Base-by-base conservation (phyloP, 1,284 basidiomycete species). In the Hypsizygus ulmarius region DNA sequence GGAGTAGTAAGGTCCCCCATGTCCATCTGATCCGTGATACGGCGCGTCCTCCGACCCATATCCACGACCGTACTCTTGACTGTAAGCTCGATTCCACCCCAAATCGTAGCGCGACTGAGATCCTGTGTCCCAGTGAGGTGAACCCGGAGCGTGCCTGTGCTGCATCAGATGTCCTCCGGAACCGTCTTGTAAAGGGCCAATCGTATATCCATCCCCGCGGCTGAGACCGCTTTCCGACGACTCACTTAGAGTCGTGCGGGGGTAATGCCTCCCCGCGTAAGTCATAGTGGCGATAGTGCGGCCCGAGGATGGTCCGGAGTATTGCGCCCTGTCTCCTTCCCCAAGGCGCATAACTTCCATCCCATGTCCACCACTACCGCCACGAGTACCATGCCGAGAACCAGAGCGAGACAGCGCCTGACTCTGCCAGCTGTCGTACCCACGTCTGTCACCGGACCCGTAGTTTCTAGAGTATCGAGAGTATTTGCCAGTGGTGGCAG, bases 311-410 rank as follows among this genome's bases (percentile, higher is more conserved):
- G 39, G 21, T 12, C 15, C 19, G 27, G 39, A 27, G 16, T 40
- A 40, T 27, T 16, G 39, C 16, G 39, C 15, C 10, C 25, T 40
- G 29, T 19, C 29, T 28, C n/a, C 16, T 18, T 3, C 25, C 39
- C 39, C 39, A 28, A 40, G 21, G 25, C 39, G 39, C 27, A 40
- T 21, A 15, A 40, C 39, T 27, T 40, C 39, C 21, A 40, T 25
- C 27, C 27, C 39, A 40, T 15, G 12, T 27, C 29, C 39, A 16
- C 15, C 6, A 12, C 29, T 21, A 14, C 25, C 39, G n/a, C n/a
- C n/a, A n/a, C n/a, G n/a, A n/a, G n/a, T n/a, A n/a, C n/a, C n/a
- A n/a, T n/a, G n/a, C n/a, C n/a, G n/a, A 25, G 21, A 25, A 25
- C 21, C 21, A 25, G 30, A 32, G 30, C 21, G 21, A 3, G 21